Evolutionary conservation across 176 grass and related monocot species (phyloP).

Genomic region (Oryza longistaminata): DNA sequence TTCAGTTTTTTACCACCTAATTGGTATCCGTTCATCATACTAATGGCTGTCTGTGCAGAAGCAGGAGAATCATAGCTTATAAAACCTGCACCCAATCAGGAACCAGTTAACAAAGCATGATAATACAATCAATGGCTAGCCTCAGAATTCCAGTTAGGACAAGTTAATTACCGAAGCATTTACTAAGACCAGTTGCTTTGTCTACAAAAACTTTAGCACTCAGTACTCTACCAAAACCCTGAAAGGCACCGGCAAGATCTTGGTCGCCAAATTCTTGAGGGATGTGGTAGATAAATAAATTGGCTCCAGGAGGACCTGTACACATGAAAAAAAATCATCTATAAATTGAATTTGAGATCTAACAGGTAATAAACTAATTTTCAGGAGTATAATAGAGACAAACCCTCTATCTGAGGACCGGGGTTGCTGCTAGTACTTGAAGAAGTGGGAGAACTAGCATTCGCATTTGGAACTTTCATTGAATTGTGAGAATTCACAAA

Average conservation of each 20-base stretch:
- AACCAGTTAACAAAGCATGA: conserved; percentile 33
- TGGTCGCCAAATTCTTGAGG: conserved; percentile 91
- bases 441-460: conserved; percentile 49
- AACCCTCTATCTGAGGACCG: conserved; percentile 70
- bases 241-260: conserved; percentile 79
- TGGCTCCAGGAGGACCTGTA: conserved; percentile 80
- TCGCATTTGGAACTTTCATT: conserved; percentile 55
- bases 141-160: not conserved
- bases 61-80: conserved; percentile 87
- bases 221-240: conserved; percentile 81
- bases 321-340: not conserved
- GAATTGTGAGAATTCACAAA: conserved; percentile 57
- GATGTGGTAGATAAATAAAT: conserved; percentile 88
- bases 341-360: not conserved
- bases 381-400: conserved; percentile 16
- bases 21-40: conserved; percentile 81
- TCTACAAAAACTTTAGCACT: conserved; percentile 99
- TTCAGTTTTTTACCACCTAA: conserved; percentile 98
- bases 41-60: conserved; percentile 77
- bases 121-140: not conserved
- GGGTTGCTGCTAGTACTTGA: conserved; percentile 54
- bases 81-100: conserved; percentile 62
- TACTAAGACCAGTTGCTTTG: conserved; percentile 96
- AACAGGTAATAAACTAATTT: not conserved
- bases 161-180: conserved; percentile 91